Evolutionary conservation across 2,329 filamentous ascomycete species (phyloP).

Genomic region (Monosporascus sp.): DNA sequence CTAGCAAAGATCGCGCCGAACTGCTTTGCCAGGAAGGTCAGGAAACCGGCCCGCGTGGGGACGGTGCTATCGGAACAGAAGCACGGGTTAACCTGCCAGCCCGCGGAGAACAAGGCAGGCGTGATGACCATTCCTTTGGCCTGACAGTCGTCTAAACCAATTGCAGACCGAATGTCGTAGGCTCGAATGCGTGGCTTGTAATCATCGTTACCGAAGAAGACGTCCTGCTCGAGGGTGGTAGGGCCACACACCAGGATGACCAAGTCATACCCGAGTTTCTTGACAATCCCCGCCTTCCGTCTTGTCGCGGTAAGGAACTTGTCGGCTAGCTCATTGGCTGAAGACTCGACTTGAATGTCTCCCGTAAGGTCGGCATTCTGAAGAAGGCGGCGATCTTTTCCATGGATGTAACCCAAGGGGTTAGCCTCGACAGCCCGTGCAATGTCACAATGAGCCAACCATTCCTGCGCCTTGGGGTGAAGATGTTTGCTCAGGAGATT

Average conservation of each 20-base stretch:
- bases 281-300: constrained; percentile 10
- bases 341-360: constrained; percentile 18
- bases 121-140: constrained; percentile 18
- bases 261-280: constrained; percentile 9
- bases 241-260: constrained; percentile 23
- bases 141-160: constrained; percentile 6
- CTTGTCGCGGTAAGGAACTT: constrained; percentile 14
- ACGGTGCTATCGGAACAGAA: constrained; percentile 9
- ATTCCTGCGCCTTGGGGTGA: constrained; percentile 15
- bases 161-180: constrained; percentile 10
- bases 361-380: constrained; percentile 3
- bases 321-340: constrained; percentile 7
- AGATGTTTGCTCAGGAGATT: constrained; percentile 16
- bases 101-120: constrained; percentile 23
- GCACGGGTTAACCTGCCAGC: constrained; percentile 24
- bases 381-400: constrained; percentile 17
- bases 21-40: constrained; percentile 20
- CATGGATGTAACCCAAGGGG: constrained; percentile 18
- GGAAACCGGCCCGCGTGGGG: constrained; percentile 2
- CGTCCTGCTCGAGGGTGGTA: constrained; percentile 23
- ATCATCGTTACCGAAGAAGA: constrained; percentile 18
- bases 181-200: constrained; percentile 8
- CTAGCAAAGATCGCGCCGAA: constrained; percentile 22
- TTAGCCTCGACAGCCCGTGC: constrained; percentile 8
- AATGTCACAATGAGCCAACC: constrained; percentile 22